phyloP scores from a whole-genome alignment of 768 basidiomycete genomes.

The Serendipita sp. region DNA sequence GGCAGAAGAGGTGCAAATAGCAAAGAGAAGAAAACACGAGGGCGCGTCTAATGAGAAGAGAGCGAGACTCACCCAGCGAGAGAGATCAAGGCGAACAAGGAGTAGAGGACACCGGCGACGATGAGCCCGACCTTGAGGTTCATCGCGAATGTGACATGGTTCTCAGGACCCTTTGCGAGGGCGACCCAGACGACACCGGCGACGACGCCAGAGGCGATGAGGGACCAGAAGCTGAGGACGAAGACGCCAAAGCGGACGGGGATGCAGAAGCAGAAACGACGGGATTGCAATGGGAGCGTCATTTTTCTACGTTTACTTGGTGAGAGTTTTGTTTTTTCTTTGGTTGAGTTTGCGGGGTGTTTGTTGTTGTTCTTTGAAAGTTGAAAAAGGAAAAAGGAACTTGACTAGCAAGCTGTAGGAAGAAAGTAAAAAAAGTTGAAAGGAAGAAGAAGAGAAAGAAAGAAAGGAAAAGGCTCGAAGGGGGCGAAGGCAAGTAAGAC shows the following conservation, averaged over 20 bases:
- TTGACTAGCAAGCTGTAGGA: constrained; percentile 4
- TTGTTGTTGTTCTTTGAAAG: background rate
- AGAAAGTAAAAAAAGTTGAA: background rate
- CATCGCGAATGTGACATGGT: constrained; percentile 19
- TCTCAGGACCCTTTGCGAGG: constrained; percentile 25
- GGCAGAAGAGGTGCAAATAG: no score
- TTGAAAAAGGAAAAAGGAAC: background rate
- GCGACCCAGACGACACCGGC: constrained; percentile 48
- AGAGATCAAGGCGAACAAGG: constrained; percentile 36
- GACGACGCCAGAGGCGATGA: constrained; percentile 38
- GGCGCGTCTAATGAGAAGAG: background rate
- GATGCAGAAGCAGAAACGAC: constrained; percentile 42
- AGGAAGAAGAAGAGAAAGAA: constrained; percentile 1
- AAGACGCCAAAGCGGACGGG: constrained; percentile 48
- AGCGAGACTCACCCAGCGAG: constrained; percentile 34
- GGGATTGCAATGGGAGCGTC: background rate
- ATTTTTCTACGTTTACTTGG: background rate
- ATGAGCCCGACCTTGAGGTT: constrained; percentile 26
- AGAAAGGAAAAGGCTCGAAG: background rate
- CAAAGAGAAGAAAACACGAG: no score
- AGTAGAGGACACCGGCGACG: constrained; percentile 37
- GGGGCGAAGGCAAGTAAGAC: background rate
- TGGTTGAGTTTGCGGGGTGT: background rate
- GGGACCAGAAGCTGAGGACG: constrained; percentile 35
- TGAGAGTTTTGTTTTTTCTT: background rate